Conservation (phyloP, 179 eudicot species). For the Corrigiola litoralis region DNA sequence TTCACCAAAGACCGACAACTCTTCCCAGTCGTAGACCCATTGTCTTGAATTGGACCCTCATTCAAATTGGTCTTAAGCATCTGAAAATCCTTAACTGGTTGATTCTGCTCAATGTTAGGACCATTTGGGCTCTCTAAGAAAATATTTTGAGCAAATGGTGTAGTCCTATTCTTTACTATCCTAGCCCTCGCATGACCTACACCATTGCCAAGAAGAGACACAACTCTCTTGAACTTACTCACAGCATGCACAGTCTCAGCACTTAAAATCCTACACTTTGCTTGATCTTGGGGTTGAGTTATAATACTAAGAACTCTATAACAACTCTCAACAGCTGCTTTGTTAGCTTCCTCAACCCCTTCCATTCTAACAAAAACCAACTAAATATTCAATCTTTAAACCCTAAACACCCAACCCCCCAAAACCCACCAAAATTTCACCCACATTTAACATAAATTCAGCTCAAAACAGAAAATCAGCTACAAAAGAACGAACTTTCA, state of each 20-base stretch:
- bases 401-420: constrained; percentile 10
- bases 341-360: constrained; percentile 59
- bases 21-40: constrained; percentile 36
- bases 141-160: constrained; percentile 36
- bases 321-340: constrained; percentile 59
- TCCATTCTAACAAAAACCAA: constrained; percentile 33
- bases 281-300: constrained; percentile 37
- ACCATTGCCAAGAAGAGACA: constrained; percentile 44
- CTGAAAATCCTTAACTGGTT: constrained; percentile 33
- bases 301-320: constrained; percentile 48
- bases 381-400: constrained; percentile 6
- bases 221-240: constrained; percentile 52
- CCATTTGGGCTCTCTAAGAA: constrained; percentile 35
- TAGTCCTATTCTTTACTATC: constrained; percentile 30
- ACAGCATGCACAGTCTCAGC: constrained; percentile 54
- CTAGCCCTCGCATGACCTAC: constrained; percentile 63
- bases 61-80: constrained; percentile 29
- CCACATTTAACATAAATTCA: constrained; percentile 16
- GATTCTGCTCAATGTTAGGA: constrained; percentile 13
- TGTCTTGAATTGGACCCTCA: constrained; percentile 28
- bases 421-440: constrained; percentile 19
- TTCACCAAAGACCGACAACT: constrained; percentile 38
- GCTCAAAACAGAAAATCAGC: constrained; percentile 9
- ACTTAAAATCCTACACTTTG: constrained; percentile 30
- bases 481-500: background rate